phyloP scores from a whole-genome alignment of 257 asterid genomes.

The Salvia hispanica region DNA sequence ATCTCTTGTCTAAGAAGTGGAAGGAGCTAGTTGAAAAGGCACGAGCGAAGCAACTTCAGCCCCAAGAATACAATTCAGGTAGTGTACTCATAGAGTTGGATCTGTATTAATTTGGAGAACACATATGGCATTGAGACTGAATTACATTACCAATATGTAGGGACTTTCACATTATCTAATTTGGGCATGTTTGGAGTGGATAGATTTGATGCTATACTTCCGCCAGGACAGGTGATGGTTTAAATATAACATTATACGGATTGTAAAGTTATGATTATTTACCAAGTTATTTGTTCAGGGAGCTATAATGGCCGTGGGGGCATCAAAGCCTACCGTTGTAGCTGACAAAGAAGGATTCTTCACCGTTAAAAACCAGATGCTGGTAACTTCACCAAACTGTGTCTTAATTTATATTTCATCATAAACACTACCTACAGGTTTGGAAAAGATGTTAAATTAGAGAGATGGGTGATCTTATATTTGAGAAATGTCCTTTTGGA shows the following conservation, averaged over 20 bases:
- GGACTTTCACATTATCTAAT: conserved; percentile 86
- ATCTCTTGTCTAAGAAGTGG: conserved; percentile 79
- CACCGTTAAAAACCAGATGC: conserved; percentile 73
- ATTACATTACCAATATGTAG: conserved; percentile 30
- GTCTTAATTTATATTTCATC: too few species aligned
- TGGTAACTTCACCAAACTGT: conserved; percentile 41
- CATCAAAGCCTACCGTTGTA: conserved; percentile 72
- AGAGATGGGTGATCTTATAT: not conserved
- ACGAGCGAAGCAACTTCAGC: conserved; percentile 83
- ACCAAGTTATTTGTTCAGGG: conserved; percentile 50
- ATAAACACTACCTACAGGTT: too few species aligned
- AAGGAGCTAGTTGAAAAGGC: conserved; percentile 89
- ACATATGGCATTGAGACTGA: too few species aligned
- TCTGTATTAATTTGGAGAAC: too few species aligned
- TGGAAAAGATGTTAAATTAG: too few species aligned
- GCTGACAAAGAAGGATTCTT: conserved; percentile 76
- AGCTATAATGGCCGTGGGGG: conserved; percentile 96
- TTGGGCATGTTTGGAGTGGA: conserved; percentile 98
- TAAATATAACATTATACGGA: not conserved
- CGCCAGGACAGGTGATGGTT: conserved; percentile 78
- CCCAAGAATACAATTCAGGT: conserved; percentile 86
- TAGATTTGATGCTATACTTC: conserved; percentile 92
- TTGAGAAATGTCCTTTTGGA: not conserved
- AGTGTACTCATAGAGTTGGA: too few species aligned
- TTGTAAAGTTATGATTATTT: not conserved